phyloP scores from a whole-genome alignment of 129 eudicot species.

The Escallonia herrerae region DNA sequence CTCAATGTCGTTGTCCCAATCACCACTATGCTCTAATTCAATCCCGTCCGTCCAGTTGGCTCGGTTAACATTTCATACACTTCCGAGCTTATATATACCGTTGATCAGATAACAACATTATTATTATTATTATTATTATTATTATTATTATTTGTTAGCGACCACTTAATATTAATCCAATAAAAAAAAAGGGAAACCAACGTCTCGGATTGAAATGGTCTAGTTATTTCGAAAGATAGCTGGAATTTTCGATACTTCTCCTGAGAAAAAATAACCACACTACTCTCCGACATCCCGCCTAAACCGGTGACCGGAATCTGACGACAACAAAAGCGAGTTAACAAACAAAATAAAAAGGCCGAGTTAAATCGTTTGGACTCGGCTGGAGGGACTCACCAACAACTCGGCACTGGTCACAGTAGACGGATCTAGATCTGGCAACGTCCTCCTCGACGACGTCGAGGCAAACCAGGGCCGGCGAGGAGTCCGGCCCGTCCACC shows the following conservation, averaged over 20 bases:
- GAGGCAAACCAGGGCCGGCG: constrained; percentile 46
- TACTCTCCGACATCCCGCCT: not conserved
- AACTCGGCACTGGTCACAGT: constrained; percentile 99
- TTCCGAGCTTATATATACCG: no score
- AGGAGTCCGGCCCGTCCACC: constrained; percentile 16
- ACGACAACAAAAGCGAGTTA: not conserved
- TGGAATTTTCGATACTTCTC: not conserved
- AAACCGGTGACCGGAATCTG: not conserved
- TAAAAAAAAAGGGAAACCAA: no score
- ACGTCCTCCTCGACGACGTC: constrained; percentile 93
- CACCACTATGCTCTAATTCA: no score
- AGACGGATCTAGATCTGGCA: constrained; percentile 75
- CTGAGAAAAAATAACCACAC: not conserved
- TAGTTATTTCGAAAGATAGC: no score
- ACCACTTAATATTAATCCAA: no score
- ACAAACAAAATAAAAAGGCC: constrained; percentile 1
- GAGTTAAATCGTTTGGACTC: constrained; percentile 21
- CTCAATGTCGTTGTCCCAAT: no score
- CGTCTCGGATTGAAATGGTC: no score
- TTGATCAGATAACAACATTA: no score
- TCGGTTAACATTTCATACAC: no score
- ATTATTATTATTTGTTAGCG: no score
- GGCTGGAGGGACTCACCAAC: constrained; percentile 74
- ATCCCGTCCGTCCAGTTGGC: no score
- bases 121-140: no score